Conservation (phyloP, 768 basidiomycete genomes). For the Lentinus brumalis region DNA sequence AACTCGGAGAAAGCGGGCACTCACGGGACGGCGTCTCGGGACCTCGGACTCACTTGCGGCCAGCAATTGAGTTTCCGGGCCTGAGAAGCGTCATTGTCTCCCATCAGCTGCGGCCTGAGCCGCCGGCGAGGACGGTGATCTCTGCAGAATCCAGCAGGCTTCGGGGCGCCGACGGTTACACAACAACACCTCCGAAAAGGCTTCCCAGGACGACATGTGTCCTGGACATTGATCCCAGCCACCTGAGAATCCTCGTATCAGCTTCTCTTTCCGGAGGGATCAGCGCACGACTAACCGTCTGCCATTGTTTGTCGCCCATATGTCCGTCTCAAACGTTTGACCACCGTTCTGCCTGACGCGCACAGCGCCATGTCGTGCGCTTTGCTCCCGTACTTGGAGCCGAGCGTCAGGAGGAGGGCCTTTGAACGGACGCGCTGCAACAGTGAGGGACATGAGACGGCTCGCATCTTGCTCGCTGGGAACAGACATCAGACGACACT, state of each 20-base stretch:
- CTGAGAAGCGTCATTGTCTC: neutral
- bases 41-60: neutral
- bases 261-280: conserved; percentile 2
- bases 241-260: neutral
- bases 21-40: neutral
- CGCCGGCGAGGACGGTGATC: conserved; percentile 2
- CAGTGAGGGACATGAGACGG: no score
- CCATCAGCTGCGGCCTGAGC: neutral
- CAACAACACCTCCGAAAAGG: neutral
- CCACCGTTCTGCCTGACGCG: conserved; percentile 9
- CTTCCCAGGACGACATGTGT: neutral
- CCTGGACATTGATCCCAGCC: neutral
- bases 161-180: conserved; percentile 3
- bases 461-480: no score
- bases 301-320: conserved; percentile 1
- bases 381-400: neutral
- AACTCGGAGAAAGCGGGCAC: no score
- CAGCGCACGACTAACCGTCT: conserved; percentile 16
- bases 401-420: neutral
- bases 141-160: neutral
- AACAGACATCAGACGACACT: no score
- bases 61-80: conserved; percentile 10
- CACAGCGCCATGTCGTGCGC: neutral
- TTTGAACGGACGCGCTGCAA: neutral
- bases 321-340: conserved; percentile 3